phyloP scores from a whole-genome alignment of 176 grass and related monocot species.

The Raddia guianensis region DNA sequence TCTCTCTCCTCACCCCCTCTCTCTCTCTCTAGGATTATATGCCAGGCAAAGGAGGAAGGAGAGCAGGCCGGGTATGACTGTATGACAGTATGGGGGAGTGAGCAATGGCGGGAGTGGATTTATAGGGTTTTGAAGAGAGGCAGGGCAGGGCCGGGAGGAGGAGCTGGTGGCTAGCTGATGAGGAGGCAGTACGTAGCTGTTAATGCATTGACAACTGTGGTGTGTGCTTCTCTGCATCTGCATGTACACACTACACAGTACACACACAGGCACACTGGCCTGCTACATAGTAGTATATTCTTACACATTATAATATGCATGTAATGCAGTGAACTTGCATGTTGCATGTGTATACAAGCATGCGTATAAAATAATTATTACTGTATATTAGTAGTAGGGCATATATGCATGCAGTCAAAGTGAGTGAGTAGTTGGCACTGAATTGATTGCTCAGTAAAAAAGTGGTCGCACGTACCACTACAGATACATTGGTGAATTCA shows the following conservation, averaged over 20 bases:
- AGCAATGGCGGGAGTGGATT: conserved; percentile 40
- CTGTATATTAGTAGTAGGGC: no score
- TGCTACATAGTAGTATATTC: not conserved
- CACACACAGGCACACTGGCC: not conserved
- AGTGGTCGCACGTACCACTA: not conserved
- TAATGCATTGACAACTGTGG: conserved; percentile 29
- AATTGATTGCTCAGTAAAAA: conserved; percentile 23
- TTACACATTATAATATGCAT: not conserved
- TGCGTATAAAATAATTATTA: not conserved
- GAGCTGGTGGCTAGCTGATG: conserved; percentile 40
- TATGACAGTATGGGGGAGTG: not conserved
- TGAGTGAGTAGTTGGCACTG: not conserved
- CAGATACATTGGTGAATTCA: not conserved
- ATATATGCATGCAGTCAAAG: not conserved
- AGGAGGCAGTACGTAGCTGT: not conserved
- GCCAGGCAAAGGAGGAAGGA: not conserved
- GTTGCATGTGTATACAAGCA: not conserved
- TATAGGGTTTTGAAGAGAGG: conserved; percentile 38
- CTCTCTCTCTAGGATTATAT: not conserved
- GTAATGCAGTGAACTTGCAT: not conserved
- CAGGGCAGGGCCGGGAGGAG: not conserved
- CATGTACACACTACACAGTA: not conserved
- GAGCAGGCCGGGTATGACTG: no score
- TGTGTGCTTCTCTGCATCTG: not conserved
- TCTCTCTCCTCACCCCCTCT: not conserved